Evolutionary conservation across 2,329 filamentous ascomycete genomes (phyloP).

Genomic region (Huntiella decipiens): DNA sequence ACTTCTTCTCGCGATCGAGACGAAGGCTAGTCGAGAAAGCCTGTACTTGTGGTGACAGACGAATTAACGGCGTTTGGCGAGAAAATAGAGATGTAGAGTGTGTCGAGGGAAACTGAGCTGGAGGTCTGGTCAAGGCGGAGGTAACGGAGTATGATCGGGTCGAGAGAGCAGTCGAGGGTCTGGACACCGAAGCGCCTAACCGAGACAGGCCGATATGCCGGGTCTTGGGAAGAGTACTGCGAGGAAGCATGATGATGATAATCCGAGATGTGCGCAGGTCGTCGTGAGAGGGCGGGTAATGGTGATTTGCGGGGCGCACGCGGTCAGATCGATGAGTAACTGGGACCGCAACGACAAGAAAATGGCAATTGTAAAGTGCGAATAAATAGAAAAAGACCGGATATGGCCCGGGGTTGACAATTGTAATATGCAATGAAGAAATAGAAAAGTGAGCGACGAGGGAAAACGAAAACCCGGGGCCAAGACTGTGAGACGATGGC

Average conservation of each 20-base stretch:
- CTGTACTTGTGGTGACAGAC: conserved; percentile 6
- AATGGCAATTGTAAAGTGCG: too few species aligned
- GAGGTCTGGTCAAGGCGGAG: neutral
- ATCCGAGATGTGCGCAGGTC: neutral
- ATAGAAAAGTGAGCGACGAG: too few species aligned
- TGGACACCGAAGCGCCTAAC: conserved; percentile 1
- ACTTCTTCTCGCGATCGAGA: conserved; percentile 15
- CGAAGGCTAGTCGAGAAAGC: conserved; percentile 9
- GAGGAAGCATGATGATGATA: conserved; percentile 7
- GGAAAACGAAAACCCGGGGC: neutral
- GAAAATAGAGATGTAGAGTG: neutral
- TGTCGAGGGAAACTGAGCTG: conserved; percentile 1
- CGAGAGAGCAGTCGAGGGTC: neutral
- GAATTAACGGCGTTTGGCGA: conserved; percentile 3
- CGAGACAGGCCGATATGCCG: conserved; percentile 7
- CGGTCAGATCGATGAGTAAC: too few species aligned
- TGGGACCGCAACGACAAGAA: too few species aligned
- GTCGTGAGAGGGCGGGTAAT: too few species aligned
- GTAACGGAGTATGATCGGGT: conserved; percentile 5
- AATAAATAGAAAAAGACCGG: too few species aligned
- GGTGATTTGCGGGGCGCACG: too few species aligned
- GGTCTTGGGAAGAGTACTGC: conserved; percentile 7
- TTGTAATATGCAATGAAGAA: too few species aligned
- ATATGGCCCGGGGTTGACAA: too few species aligned
- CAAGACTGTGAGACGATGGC: too few species aligned